These are phyloP conservation scores for Mikania micrantha DNA, from an alignment of 129 eudicot species.

Conservation along the genomic window DNA sequence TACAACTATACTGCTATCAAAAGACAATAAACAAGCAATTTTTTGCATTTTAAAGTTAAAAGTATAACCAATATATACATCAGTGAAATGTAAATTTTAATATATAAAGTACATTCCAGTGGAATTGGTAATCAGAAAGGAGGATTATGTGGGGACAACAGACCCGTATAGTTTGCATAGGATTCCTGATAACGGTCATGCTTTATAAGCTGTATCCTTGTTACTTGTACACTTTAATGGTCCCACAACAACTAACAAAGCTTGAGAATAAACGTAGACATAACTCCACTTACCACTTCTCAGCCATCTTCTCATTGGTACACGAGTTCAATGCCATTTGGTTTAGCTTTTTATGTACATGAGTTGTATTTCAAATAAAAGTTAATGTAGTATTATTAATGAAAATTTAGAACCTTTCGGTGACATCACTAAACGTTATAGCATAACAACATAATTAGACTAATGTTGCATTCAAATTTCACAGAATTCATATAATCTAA, in stretches of 20 bases:
- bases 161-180: constrained; percentile 21
- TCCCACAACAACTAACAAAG: constrained; percentile 14
- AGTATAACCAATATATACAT: constrained; percentile 17
- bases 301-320: constrained; percentile 10
- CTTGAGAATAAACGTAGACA: constrained; percentile 8
- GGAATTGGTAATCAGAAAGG: constrained; percentile 3
- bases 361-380: neutral
- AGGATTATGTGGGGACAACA: constrained; percentile 21
- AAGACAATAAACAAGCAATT: constrained; percentile 1
- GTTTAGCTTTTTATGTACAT: constrained; percentile 12
- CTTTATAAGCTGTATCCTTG: constrained; percentile 18
- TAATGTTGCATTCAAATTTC: neutral
- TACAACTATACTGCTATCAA: neutral
- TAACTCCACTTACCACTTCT: constrained; percentile 21
- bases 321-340: constrained; percentile 14
- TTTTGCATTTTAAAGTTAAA: neutral
- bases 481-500: neutral
- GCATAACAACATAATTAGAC: neutral
- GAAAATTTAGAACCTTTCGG: neutral
- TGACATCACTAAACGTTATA: neutral
- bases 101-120: neutral
- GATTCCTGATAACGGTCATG: constrained; percentile 21
- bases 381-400: neutral
- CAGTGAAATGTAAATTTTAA: constrained; percentile 4
- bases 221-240: constrained; percentile 17